Base-by-base conservation (phyloP, 1,284 basidiomycete species). In the Termitomyces sp. region DNA sequence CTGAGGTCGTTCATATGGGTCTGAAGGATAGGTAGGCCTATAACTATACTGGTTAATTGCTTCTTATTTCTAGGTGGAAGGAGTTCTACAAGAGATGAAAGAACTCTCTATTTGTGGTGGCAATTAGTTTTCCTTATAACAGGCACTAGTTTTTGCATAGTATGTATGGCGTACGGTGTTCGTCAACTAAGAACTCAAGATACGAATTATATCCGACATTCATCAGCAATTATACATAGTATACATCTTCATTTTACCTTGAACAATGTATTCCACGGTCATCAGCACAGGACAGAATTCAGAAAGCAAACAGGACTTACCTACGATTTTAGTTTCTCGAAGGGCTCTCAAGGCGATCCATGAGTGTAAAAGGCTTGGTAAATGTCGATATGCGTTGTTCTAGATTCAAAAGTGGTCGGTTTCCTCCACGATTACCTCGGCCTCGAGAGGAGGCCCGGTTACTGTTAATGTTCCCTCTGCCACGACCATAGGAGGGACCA, bases 21-120 rank as follows among this genome's bases (percentile, higher is more conserved):
- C 51, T 34, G 46, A 38, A 26, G 28, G 7, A 43, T 60, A 55
- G 3, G 24, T 14, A 21, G 59, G 57, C 33, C 55, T 50, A 53
- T 57, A 57, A n/a, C 40, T 53, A n/a, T 1, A 1, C 14, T 48
- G 39, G 6, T 44, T 59, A 48, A 47, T 24, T 3, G 24, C 49
- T 18, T 55, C 31, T 56, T 26, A 19, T 35, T 8, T 16, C 13
- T 38, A 78, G 84, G 93, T 96, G 10, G 96, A 98, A 70, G 88
- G 85, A 16, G 92, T 94, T 11, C 72, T 98, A 51, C 91, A 93
- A 64, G 94, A 98, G 74, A 99, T 99, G 95, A 84, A 88, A 65
- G 94, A 96, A 67, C 72, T 99, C 49, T 90, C 90, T 8, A 99
- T 99, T 64, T 95, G 90, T 63, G 88, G 87, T 18, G 76, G 74